Evolutionary conservation across 2,329 filamentous ascomycete genomes (phyloP).

Genomic region (Neofusicoccum sp.): DNA sequence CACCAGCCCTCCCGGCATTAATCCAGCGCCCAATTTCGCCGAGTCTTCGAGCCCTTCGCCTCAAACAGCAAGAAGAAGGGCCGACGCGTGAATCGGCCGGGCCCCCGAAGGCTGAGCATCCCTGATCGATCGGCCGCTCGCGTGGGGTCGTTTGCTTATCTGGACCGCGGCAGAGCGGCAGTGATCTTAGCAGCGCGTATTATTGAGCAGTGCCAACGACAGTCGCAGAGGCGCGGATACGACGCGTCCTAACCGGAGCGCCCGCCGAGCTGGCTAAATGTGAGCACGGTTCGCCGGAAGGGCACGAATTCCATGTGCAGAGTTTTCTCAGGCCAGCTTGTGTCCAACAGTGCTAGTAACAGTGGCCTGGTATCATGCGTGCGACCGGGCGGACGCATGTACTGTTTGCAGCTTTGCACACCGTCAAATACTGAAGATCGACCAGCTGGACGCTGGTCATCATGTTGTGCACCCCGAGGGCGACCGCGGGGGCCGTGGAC

Average conservation of each 20-base stretch:
- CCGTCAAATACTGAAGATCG: conserved; percentile 13
- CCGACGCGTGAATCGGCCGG: background rate
- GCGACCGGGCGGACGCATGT: conserved; percentile 1
- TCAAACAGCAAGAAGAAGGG: background rate
- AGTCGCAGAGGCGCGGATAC: background rate
- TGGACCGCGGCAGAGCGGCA: background rate
- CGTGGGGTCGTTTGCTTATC: conserved; percentile 12
- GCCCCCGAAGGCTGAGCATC: background rate
- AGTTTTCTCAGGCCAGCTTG: conserved; percentile 1
- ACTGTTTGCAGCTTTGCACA: conserved; percentile 18
- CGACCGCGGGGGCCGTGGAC: background rate
- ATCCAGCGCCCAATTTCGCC: background rate
- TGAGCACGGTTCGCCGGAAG: background rate
- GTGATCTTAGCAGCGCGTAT: background rate
- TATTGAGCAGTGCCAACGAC: background rate
- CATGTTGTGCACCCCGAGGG: background rate
- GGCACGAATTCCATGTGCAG: background rate
- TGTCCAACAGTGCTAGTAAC: background rate
- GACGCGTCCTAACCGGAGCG: background rate
- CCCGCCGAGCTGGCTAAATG: background rate
- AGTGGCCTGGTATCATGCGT: background rate
- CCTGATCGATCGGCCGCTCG: conserved; percentile 9
- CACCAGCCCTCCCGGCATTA: background rate
- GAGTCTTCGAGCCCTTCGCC: background rate
- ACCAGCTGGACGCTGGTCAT: no score